These are phyloP conservation scores for Colletotrichum sidae DNA, from an alignment of 2,329 filamentous ascomycete genomes.

Conservation along the genomic window DNA sequence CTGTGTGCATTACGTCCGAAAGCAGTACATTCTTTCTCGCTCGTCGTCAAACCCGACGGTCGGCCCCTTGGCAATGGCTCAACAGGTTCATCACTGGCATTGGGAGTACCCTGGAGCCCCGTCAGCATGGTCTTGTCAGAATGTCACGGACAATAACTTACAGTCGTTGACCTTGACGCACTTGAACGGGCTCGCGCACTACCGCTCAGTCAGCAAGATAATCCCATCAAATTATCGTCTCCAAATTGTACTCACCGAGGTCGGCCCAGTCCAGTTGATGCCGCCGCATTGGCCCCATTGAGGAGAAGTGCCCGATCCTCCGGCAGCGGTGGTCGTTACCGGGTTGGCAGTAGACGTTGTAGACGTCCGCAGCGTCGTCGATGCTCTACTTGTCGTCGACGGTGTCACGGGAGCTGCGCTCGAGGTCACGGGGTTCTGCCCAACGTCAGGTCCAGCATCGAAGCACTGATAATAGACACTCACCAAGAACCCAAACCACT, in stretches of 20 bases:
- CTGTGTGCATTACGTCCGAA: neutral
- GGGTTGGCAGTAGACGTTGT: neutral
- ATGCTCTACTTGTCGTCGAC: slow-evolving; percentile 22
- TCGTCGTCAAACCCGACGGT: neutral
- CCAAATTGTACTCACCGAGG: slow-evolving; percentile 10
- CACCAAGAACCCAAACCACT: slow-evolving; percentile 37
- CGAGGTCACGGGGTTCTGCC: slow-evolving; percentile 29
- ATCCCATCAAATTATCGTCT: no score
- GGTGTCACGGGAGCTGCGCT: slow-evolving; percentile 2
- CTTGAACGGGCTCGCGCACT: slow-evolving; percentile 27
- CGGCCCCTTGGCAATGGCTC: neutral
- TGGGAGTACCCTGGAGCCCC: slow-evolving; percentile 27
- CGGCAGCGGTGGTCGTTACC: slow-evolving; percentile 21
- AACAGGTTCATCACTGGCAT: slow-evolving; percentile 17
- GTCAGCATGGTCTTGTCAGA: slow-evolving; percentile 1
- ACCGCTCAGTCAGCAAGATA: slow-evolving; percentile 7
- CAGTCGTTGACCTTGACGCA: slow-evolving; percentile 31
- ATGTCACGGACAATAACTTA: neutral
- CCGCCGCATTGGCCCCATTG: slow-evolving; percentile 35
- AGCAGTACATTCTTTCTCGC: slow-evolving; percentile 8
- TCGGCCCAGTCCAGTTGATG: slow-evolving; percentile 25
- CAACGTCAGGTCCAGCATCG: neutral
- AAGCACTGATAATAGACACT: no score
- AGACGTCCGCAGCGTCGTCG: slow-evolving; percentile 24
- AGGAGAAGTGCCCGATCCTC: slow-evolving; percentile 22